phyloP scores from a whole-genome alignment of 2,329 filamentous ascomycete genomes.

The Ophiostoma sp. region DNA sequence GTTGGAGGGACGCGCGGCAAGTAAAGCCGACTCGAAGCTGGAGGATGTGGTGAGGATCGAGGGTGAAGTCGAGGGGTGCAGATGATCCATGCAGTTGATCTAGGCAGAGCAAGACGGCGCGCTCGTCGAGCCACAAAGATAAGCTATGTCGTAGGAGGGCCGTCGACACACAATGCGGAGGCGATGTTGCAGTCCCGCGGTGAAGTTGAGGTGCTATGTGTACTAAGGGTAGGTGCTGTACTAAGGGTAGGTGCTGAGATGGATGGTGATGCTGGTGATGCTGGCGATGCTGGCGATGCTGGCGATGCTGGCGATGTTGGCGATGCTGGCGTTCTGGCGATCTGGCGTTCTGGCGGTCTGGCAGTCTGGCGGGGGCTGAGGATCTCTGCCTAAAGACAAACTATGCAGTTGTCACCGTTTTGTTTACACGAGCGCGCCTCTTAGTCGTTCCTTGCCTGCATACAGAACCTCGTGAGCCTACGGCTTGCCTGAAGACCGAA shows the following conservation, averaged over 20 bases:
- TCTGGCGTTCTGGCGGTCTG: neutral
- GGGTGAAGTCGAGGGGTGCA: neutral
- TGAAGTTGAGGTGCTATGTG: neutral
- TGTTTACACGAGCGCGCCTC: neutral
- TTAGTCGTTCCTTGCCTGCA: neutral
- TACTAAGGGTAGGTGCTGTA: too few relatives aligned
- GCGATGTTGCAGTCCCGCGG: neutral
- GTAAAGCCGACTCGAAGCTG: too few relatives aligned
- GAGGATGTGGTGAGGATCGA: neutral
- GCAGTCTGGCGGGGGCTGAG: neutral
- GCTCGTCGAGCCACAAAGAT: neutral
- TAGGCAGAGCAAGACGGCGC: neutral
- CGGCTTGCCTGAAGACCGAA: neutral
- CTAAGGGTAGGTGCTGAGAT: too few relatives aligned
- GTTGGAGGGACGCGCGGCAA: too few relatives aligned
- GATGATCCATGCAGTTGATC: neutral
- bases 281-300: neutral
- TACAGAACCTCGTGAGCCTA: conserved; percentile 4
- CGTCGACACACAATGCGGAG: neutral
- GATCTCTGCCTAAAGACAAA: neutral
- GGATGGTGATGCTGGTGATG: neutral
- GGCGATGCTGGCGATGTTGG: neutral
- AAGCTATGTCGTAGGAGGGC: neutral
- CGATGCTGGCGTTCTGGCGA: neutral
- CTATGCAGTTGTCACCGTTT: too few relatives aligned